Base-by-base conservation (phyloP, 768 basidiomycete genomes). In the Rhizopogon vulgaris region DNA sequence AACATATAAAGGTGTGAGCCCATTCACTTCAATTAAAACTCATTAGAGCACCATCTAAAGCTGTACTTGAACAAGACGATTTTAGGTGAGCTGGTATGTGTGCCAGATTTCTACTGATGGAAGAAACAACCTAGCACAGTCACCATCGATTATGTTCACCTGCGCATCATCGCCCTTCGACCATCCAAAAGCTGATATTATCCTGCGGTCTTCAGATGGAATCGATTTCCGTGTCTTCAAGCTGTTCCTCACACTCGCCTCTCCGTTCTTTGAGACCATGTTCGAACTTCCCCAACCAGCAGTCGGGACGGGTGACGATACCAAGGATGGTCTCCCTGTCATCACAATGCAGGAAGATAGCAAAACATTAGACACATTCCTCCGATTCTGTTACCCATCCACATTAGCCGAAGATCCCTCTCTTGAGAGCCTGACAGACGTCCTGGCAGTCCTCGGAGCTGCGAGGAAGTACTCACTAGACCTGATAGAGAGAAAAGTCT, bases 401-500 rank as follows among this genome's bases (percentile, higher is more conserved):
- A 46, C 38, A 22, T 22, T 51, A 6, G 49, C 28, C 2, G 40
- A 45, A 45, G 49, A 46, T 41, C 40, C 40, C 22, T 46, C 24
- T 24, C 28, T 51, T 15, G 49, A 30, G 10, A 45, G 9, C 14
- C 30, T 51, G 49, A 14, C 6, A 27, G 49, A 51, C 28, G 22
- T 30, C 11, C n/a, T 27, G 15, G 24, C 18, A 11, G 68, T 70
- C 49, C 56, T 65, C 30, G 65, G 68, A 32, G 68, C 71, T 15
- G 75, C 72, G 17, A 58, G 61, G 48, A 76, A 74, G 58, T 75
- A 71, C 56, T 71, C 72, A 41, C 70, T 75, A 67, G 63, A 67
- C 27, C 68, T 68, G 8, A 55, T 74, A 5, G 56, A 69, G 51
- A 60, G 56, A 22, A 52, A 46, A 24, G 48, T 67, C 25, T 56